These are phyloP conservation scores for Diplodia scrobiculata DNA, from an alignment of 2,329 filamentous ascomycete genomes.

Conservation along the genomic window DNA sequence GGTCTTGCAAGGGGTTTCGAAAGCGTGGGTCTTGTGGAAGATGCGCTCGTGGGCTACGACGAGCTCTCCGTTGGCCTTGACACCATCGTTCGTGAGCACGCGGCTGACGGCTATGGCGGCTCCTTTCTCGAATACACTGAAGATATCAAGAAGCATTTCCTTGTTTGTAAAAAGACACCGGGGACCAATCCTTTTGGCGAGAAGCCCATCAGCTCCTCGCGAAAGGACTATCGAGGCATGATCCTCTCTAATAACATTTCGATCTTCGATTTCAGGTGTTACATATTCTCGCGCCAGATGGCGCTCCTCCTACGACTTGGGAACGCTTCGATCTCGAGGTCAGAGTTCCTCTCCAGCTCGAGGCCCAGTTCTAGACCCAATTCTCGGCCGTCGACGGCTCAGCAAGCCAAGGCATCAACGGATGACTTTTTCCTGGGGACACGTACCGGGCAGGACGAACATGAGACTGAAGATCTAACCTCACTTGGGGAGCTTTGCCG, in stretches of 20 bases:
- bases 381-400: conserved; percentile 24
- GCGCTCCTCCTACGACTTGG: conserved; percentile 78
- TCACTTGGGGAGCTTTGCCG: conserved; percentile 85
- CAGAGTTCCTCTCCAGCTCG: conserved; percentile 40
- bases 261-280: conserved; percentile 90
- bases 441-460: conserved; percentile 37
- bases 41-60: conserved; percentile 92
- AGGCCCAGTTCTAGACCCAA: conserved; percentile 41
- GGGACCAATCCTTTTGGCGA: conserved; percentile 31
- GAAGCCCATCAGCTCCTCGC: conserved; percentile 45
- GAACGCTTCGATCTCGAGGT: conserved; percentile 57
- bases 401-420: conserved; percentile 36
- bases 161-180: conserved; percentile 23
- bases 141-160: conserved; percentile 63
- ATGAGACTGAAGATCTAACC: conserved; percentile 71
- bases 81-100: conserved; percentile 74
- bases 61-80: conserved; percentile 89
- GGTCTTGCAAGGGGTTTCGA: conserved; percentile 92
- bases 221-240: conserved; percentile 83
- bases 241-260: conserved; percentile 96
- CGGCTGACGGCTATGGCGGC: conserved; percentile 64
- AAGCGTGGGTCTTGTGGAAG: conserved; percentile 91
- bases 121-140: conserved; percentile 74
- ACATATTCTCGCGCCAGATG: conserved; percentile 89
- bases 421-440: conserved; percentile 41